Percentiles rank a stretch among this genome's conserved stretches.
Evolutionary conservation across 169 alveolate genomes (phyloP).

Genomic region (Plasmodium inui): DNA sequence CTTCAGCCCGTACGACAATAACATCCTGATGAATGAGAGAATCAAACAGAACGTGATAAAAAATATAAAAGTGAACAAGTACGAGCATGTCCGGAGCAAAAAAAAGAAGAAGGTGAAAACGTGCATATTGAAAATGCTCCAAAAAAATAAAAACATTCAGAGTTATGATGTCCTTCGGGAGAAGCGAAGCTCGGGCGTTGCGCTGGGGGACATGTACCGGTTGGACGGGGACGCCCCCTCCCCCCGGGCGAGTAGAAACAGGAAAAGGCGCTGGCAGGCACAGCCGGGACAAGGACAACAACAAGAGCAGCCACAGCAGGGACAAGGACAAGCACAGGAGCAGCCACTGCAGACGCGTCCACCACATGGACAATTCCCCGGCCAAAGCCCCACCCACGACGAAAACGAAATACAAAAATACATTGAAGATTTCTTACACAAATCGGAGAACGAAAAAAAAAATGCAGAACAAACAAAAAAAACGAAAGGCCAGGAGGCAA

Average conservation of each 20-base stretch:
- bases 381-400: neutral
- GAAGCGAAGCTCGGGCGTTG: conserved; percentile 6
- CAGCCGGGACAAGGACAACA: too few species aligned
- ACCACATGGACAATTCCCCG: neutral
- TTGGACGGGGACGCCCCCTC: neutral
- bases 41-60: conserved; percentile 57
- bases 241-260: neutral
- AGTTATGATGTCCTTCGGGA: conserved; percentile 30
- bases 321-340: neutral
- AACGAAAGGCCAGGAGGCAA: neutral
- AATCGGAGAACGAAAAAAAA: neutral
- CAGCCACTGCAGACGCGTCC: too few species aligned
- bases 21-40: conserved; percentile 63
- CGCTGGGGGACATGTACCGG: neutral
- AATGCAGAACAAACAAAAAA: neutral
- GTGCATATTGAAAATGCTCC: conserved; percentile 31
- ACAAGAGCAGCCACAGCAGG: neutral
- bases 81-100: conserved; percentile 64
- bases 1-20: conserved; percentile 58
- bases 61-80: conserved; percentile 20
- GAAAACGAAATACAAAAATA: conserved; percentile 9
- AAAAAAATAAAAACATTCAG: conserved; percentile 37
- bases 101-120: conserved; percentile 46
- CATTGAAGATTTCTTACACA: neutral
- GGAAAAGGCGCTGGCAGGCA: neutral